Conservation (phyloP, 495 filamentous ascomycete species). For the Parathielavia appendiculata region DNA sequence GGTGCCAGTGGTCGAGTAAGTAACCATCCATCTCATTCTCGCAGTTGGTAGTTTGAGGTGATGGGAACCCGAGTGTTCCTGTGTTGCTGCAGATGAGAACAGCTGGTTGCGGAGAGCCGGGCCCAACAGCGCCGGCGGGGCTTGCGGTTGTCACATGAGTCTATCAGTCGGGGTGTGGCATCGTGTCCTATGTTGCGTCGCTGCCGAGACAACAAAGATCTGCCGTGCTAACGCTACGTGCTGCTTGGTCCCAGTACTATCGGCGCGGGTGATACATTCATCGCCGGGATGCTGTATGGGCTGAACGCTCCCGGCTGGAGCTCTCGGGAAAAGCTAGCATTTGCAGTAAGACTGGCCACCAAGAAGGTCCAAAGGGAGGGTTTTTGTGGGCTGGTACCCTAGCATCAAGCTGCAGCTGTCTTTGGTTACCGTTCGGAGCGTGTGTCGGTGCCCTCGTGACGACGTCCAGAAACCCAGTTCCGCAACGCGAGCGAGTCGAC, state of each 20-base stretch:
- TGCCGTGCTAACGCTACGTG: conserved; percentile 21
- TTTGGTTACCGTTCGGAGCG: not conserved
- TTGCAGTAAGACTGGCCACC: conserved; percentile 63
- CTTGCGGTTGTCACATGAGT: conserved; percentile 8
- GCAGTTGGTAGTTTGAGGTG: not conserved
- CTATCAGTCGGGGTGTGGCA: not conserved
- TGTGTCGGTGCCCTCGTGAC: conserved; percentile 15
- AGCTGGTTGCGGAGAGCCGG: not conserved
- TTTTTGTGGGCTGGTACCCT: conserved; percentile 49
- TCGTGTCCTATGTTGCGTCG: not conserved
- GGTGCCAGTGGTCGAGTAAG: conserved; percentile 58
- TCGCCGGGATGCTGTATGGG: conserved; percentile 64
- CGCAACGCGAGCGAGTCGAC: conserved; percentile 3
- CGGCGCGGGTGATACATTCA: conserved; percentile 71
- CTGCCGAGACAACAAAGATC: conserved; percentile 5
- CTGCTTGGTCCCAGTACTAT: conserved; percentile 47
- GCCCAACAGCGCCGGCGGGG: conserved; percentile 1
- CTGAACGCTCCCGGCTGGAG: conserved; percentile 51
- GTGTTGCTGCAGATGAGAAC: conserved; percentile 1
- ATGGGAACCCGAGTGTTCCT: not conserved
- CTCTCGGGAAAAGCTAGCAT: conserved; percentile 46
- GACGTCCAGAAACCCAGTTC: conserved; percentile 10
- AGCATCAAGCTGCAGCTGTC: conserved; percentile 12
- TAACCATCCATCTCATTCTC: conserved; percentile 20
- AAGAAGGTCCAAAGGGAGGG: conserved; percentile 63